Evolutionary conservation across 2,329 filamentous ascomycete genomes (phyloP), one percentile per base, ranked within the genome.

Genomic region (Epichloe uncinata): DNA sequence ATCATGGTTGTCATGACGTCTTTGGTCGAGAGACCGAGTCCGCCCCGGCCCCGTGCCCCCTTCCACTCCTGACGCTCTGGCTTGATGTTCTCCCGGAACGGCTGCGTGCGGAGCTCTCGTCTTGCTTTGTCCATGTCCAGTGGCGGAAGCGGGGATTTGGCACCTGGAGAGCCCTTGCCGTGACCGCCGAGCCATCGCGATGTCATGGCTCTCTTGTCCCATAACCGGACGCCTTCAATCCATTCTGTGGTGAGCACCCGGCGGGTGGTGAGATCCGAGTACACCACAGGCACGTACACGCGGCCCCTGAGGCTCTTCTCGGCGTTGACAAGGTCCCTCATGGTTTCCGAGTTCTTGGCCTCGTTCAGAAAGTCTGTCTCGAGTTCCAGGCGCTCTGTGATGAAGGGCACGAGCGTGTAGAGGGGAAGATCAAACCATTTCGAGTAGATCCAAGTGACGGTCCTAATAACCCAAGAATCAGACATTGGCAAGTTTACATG

Each of bases 1-100:
- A 96, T 80, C 82, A 97, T 96, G 34, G 88, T 96, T 5, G 84
- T 85, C 93, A 97, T 97, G 52, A 96, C 88, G 52, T 91, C 84
- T 61, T 85, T 86, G 33, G 88, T 73, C 7, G 80, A 82, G 3
- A 98, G 72, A 0, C 93, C 93, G 0, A 97, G 78, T 0, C 93
- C 93, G 46, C 90, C 91, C 53, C 79, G 81, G 26, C 80, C 78
- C 46, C 79, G 76, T 6, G 67, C 69, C 4, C 91, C 90, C 57
- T 78, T 81, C 89, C 89, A 96, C 58, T 79, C 75, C 38, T 81
- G 77, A 9, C 91, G 82, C 47, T 87, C 80, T 0, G 91, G 90
- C 66, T 96, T 96, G 54, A 94, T 68, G 42, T 75, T 73, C 52
- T 80, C 77, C 36, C 72, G 67, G 47, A 72, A 66, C 2, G 80